Evolutionary conservation across 345 rosid genomes (phyloP).

Genomic region (Gossypium bickii): DNA sequence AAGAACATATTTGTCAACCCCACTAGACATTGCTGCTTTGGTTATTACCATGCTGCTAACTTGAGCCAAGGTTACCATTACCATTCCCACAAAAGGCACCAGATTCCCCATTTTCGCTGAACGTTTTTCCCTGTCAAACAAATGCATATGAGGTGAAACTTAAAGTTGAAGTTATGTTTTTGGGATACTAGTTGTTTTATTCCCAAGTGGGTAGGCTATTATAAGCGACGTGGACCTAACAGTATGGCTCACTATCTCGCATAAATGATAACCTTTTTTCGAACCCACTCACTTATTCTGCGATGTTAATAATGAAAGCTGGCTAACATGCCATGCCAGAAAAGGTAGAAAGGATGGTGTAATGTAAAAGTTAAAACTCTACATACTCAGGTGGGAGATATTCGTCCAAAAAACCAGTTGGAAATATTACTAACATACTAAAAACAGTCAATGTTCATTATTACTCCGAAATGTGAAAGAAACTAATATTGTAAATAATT

Average conservation of each 20-base stretch:
- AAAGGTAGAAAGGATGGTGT: background rate
- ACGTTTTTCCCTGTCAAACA: background rate
- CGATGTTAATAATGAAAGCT: background rate
- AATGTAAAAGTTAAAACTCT: no score
- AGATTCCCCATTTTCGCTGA: background rate
- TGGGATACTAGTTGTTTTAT: background rate
- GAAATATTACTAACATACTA: no score
- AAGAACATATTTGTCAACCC: constrained; percentile 40
- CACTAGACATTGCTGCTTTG: constrained; percentile 45
- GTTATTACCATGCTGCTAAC: constrained; percentile 26
- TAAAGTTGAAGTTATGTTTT: background rate
- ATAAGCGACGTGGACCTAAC: background rate
- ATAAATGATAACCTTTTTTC: background rate
- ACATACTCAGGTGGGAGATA: no score
- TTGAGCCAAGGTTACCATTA: constrained; percentile 30
- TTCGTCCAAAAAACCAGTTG: no score
- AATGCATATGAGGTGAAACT: background rate
- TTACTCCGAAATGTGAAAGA: no score
- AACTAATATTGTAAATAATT: no score
- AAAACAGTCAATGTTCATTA: no score
- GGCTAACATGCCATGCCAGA: background rate
- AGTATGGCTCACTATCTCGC: background rate
- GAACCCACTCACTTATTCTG: background rate
- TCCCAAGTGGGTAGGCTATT: background rate
- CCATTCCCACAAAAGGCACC: constrained; percentile 39